phyloP scores from a whole-genome alignment of 2,329 filamentous ascomycete genomes.

The Xylaria sp. region DNA sequence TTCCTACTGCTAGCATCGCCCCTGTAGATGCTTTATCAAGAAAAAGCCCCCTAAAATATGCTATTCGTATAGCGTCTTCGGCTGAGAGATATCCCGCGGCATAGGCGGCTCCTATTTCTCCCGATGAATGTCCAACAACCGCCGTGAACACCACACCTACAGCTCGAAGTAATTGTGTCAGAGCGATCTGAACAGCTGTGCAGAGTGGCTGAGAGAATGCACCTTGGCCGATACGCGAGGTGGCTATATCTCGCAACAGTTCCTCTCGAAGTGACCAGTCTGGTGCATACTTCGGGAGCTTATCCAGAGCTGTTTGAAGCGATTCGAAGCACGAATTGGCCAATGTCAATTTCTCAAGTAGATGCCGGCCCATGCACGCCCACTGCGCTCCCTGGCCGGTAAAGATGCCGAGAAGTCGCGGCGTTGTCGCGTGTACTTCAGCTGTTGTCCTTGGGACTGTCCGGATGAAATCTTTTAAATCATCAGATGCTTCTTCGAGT shows the following conservation, averaged over 20 bases:
- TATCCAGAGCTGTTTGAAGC: neutral
- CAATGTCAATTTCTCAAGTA: neutral
- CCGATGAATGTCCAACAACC: conserved; percentile 47
- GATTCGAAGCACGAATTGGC: neutral
- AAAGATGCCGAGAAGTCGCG: conserved; percentile 16
- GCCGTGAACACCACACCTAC: conserved; percentile 26
- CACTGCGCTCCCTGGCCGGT: conserved; percentile 27
- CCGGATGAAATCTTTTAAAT: too few species aligned
- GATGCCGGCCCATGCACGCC: conserved; percentile 1
- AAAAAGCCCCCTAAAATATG: conserved; percentile 9
- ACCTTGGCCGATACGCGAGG: neutral
- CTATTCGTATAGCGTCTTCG: conserved; percentile 53
- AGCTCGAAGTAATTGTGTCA: conserved; percentile 30
- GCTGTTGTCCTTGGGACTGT: too few species aligned
- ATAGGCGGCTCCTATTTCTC: conserved; percentile 59
- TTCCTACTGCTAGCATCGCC: conserved; percentile 60
- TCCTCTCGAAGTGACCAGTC: conserved; percentile 7
- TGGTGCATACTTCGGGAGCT: neutral
- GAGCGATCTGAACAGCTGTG: conserved; percentile 38
- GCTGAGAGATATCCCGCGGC: conserved; percentile 56
- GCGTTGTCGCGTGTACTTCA: too few species aligned
- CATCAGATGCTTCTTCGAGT: too few species aligned
- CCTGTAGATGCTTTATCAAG: conserved; percentile 34
- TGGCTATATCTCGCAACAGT: neutral
- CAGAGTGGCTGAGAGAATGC: conserved; percentile 45